Evolutionary conservation across 148 eudicot genomes (phyloP), one percentile per base, ranked within the genome.

Genomic region (Polygonum aviculare): DNA sequence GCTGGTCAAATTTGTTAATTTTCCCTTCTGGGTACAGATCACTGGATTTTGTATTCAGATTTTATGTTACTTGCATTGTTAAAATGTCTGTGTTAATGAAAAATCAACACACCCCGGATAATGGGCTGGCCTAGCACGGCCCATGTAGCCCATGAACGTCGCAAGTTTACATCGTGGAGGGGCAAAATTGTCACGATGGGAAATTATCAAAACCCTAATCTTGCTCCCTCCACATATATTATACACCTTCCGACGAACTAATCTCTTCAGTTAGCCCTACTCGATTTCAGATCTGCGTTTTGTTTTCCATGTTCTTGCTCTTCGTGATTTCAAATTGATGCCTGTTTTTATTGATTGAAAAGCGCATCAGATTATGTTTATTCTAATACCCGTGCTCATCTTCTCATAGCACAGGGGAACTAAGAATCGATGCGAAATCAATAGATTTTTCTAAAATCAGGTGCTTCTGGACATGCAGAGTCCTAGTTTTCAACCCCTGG

Each of bases 401-500:
- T 67, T 12, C 45, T 6, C 36, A 15, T 67, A 36, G 72, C 72
- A 16, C 31, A 67, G 44, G 40, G n/a, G 44, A 35, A 67, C 11
- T 33, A 14, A 3, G 3, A 36, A 36, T n/a, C 72, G 72, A 67
- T 67, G 72, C 72, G 44, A 67, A 38, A 67, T 67, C 21, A 38
- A 67, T 36, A 36, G 44, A 9, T 31, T 12, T 67, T 36, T 15
- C 38, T 1, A 10, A 36, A 67, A 67, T 67, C 72, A 15, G 72
- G 72, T 16, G 44, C 72, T 67, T 67, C 19, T 67, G 72, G 72
- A 67, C 72, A 67, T 67, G 72, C 35, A 38, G 72, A 14, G 36
- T 67, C 72, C 72, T 36, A 35, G 72, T 36, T 67, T 67, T 51
- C 1, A 26, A 26, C 7, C 71, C 72, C 36, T 67, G 72, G 72